Evolutionary conservation across 2,329 filamentous ascomycete genomes (phyloP).

Genomic region (Alternaria alternata): DNA sequence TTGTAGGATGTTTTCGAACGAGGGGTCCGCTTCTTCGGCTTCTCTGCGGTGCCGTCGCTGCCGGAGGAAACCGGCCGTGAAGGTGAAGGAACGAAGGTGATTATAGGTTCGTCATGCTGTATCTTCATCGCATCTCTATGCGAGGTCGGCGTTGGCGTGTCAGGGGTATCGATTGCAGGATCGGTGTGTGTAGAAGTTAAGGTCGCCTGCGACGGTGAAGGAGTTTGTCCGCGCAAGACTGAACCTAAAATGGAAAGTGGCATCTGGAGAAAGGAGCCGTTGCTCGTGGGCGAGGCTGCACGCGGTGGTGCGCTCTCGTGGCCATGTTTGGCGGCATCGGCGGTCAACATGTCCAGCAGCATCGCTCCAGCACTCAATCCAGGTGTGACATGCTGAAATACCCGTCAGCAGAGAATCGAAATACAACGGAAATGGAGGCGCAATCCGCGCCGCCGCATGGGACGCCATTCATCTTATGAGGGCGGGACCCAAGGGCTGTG

Average conservation of each 20-base stretch:
- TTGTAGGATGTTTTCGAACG: constrained; percentile 70
- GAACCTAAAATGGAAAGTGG: constrained; percentile 47
- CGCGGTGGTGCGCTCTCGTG: constrained; percentile 40
- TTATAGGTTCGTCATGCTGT: constrained; percentile 18
- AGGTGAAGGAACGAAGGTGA: constrained; percentile 20
- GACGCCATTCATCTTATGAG: constrained; percentile 29
- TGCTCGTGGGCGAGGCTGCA: constrained; percentile 24
- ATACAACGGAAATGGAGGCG: constrained; percentile 15
- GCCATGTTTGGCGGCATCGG: constrained; percentile 47
- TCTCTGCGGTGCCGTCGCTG: constrained; percentile 49
- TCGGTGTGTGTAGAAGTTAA: constrained; percentile 7
- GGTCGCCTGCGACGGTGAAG: constrained; percentile 23
- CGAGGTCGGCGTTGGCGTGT: constrained; percentile 1
- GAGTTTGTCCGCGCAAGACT: constrained; percentile 36
- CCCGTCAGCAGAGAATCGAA: constrained; percentile 22
- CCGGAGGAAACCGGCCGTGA: constrained; percentile 51
- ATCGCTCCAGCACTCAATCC: constrained; percentile 30
- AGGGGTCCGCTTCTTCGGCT: constrained; percentile 54
- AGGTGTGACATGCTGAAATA: constrained; percentile 29
- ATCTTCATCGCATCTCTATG: constrained; percentile 16
- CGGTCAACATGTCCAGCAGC: constrained; percentile 51
- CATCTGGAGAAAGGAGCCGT: constrained; percentile 44
- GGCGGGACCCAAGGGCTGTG: constrained; percentile 27
- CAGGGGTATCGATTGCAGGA: constrained; percentile 2
- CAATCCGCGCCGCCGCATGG: constrained; percentile 18